Evolutionary conservation across 2,329 filamentous ascomycete genomes (phyloP), one percentile per base, ranked within the genome.

Genomic region (Colletotrichum tropicicola): DNA sequence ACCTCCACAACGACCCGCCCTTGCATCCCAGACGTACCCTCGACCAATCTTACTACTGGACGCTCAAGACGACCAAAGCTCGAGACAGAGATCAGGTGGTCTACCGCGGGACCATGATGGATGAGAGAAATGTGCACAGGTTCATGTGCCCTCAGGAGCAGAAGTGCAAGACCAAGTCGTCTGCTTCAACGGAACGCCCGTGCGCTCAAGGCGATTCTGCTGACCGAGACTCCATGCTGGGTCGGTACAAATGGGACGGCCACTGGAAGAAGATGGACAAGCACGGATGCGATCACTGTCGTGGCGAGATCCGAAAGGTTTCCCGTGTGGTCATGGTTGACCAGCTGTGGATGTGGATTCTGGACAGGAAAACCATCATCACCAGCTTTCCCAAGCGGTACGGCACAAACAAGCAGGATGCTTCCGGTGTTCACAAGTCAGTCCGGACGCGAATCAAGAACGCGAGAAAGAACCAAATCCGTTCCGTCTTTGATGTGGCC

Each of bases 1-100:
- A 77, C 28, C 69, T 82, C 0, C 69, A 75, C 13, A 15, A 56
- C 0, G 66, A 79, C 1, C 72, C 78, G 0, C 80, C 76, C 6
- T 69, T 79, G 1, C 82, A 85, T 61, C 77, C 80, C 0, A 74
- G 83, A 1, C 70, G 83, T 0, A 84, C 82, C 0, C 71, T 84
- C 0, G 82, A 84, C 47, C 82, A 84, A 62, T 78, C 77, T 0
- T 83, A 82, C 60, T 79, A 79, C 43, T 78, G 77, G 73, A 79
- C 76, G 2, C 70, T 81, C 3, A 71, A 75, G 0, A 75, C 78
- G n/a, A 83, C 81, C 0, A 66, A 72, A 4, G 65, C 69, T 1
- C 70, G 81, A 4, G 82, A 84, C 47, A 67, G 71, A 4, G 79
- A 82, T 30, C 80, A 82, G 45, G 80, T 82, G 0, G 74, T 82